Evolutionary conservation across 371 early-diverging fungal species (phyloP).

Genomic region (Rhizopus stolonifer): DNA sequence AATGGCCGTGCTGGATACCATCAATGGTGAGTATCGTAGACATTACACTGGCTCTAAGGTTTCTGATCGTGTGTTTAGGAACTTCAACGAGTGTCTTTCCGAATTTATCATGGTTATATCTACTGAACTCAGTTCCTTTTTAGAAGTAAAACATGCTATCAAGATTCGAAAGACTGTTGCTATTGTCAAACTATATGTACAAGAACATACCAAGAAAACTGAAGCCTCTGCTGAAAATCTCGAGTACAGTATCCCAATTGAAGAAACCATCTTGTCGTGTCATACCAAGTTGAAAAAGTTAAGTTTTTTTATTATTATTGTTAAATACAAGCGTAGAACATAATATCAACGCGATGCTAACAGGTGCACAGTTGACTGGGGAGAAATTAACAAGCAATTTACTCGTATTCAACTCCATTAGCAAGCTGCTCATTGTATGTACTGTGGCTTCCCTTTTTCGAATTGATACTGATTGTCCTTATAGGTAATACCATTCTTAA

Average conservation of each 20-base stretch:
- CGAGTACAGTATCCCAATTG: slow-evolving; percentile 85
- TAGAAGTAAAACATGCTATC: slow-evolving; percentile 66
- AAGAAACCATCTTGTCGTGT: slow-evolving; percentile 65
- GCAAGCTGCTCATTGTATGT: slow-evolving; percentile 97
- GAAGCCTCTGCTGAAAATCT: slow-evolving; percentile 77
- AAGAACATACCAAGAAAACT: slow-evolving; percentile 31
- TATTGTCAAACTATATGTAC: slow-evolving; percentile 33
- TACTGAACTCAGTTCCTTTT: slow-evolving; percentile 81
- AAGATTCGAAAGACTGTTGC: slow-evolving; percentile 34
- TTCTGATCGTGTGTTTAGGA: slow-evolving; percentile 72
- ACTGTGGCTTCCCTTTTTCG: slow-evolving; percentile 97
- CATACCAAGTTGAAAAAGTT: slow-evolving; percentile 74
- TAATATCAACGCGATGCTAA: slow-evolving; percentile 85
- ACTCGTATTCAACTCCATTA: slow-evolving; percentile 77
- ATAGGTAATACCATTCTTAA: slow-evolving; percentile 97
- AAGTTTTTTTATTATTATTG: slow-evolving; percentile 91
- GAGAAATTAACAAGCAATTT: slow-evolving; percentile 89
- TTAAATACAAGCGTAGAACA: slow-evolving; percentile 84
- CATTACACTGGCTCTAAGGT: slow-evolving; percentile 83
- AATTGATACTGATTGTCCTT: slow-evolving; percentile 93
- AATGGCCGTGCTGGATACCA: slow-evolving; percentile 84
- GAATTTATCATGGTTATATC: slow-evolving; percentile 94
- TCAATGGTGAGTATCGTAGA: slow-evolving; percentile 76
- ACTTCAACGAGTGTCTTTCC: slow-evolving; percentile 70
- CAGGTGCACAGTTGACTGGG: slow-evolving; percentile 86